Evolutionary conservation across 1,284 basidiomycete genomes (phyloP).

Genomic region (Ceratorhiza oryzae-sativae): DNA sequence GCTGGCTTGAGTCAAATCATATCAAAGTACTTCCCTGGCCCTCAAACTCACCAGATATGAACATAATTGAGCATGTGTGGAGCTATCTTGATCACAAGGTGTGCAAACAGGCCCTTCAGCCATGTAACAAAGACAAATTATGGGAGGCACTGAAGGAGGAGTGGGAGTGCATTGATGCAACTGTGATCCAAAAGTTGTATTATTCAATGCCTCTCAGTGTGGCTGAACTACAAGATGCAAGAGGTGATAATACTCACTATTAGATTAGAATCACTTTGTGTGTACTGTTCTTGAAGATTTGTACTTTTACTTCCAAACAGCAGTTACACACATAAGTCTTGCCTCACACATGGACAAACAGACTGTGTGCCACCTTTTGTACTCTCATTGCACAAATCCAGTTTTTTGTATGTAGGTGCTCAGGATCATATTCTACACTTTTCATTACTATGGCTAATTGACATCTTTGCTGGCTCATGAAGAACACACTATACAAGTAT

Average conservation of each 20-base stretch:
- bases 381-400: neutral
- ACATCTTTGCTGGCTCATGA: neutral
- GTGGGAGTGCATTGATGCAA: slow-evolving; percentile 1
- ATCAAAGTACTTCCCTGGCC: neutral
- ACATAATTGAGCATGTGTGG: slow-evolving; percentile 17
- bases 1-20: neutral
- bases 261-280: neutral
- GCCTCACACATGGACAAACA: slow-evolving; percentile 11
- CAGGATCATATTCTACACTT: neutral
- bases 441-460: neutral
- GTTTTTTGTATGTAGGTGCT: neutral
- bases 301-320: neutral
- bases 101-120: no score
- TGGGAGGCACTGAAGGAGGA: slow-evolving; percentile 27
- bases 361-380: neutral
- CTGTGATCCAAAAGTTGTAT: slow-evolving; percentile 7
- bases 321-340: neutral
- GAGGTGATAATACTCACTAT: slow-evolving; percentile 8
- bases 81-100: no score
- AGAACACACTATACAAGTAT: neutral
- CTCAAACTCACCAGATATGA: slow-evolving; percentile 10
- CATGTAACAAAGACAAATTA: neutral
- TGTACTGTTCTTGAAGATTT: neutral
- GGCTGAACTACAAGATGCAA: neutral
- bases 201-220: neutral